Evolutionary conservation across 2,329 filamentous ascomycete species (phyloP), one percentile per base, ranked within the genome.

Genomic region (Diaporthe capsici): DNA sequence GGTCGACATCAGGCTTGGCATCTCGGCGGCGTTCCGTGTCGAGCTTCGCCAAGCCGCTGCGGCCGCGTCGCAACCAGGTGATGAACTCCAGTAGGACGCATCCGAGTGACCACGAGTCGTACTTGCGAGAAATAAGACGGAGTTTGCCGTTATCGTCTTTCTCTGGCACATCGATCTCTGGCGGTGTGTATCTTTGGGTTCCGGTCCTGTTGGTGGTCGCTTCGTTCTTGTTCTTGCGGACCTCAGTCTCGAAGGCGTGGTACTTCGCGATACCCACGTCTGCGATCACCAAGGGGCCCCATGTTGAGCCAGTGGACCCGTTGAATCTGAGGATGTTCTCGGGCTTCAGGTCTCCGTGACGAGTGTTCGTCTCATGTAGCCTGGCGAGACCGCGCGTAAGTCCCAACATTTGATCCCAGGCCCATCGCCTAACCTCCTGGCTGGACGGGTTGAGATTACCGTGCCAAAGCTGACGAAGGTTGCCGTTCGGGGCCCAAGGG

Each of bases 261-360:
- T 17, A 51, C 34, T 73, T 73, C 8, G 71, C 71, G 8, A 67
- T 47, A 2, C 71, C 71, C 22, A 51, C 47, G 22, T 67, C 71
- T 5, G 42, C 60, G n/a, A 73, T 73, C 31, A 51, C 47, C 58
- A 73, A 17, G 3, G 22, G 5, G 1, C 71, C 71, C 25, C 51
- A 10, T 22, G 10, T 8, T 1, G 13, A 37, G 6, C 31, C 28
- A 10, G 6, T 9, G 25, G 5, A 20, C 0, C 25, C 28, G 6
- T 15, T 4, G 17, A 73, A 73, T 3, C 15, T 9, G 2, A 73
- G 71, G 28, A 73, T 73, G 5, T 73, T 73, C 44, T 67, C 71
- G 8, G 71, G 71, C 71, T 73, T 73, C 31, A 73, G 15, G 34
- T 73, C 71, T 4, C 71, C 71, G 22, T 73, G 71, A 4, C 70